Base-by-base conservation (phyloP, 2,329 filamentous ascomycete genomes). In the Colletotrichum chrysophilum region DNA sequence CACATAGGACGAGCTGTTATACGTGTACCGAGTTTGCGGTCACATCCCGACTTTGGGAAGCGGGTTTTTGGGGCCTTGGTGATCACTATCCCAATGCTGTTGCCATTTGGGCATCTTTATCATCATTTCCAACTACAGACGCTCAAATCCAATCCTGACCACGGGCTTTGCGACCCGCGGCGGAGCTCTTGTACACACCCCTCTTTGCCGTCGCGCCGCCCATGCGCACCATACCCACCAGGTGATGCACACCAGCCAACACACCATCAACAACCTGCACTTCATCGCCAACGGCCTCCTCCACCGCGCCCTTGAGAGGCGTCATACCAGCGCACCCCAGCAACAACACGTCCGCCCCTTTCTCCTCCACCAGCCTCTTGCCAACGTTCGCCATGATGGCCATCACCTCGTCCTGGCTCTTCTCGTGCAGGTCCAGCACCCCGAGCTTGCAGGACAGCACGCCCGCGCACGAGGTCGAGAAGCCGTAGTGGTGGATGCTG, bases 401-500 rank as follows among this genome's bases (percentile, higher is more conserved):
- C 71, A 66, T 71, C 26, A 74, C 71, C 60, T 74, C 71, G 21
- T 66, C 58, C 34, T 66, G 71, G 67, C 71, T 74, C 48, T 74
- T 74, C 71, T 74, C 71, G 43, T 71, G 71, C n/a, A 74, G 67
- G 16, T 71, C 71, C n/a, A 74, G 36, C 58, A 74, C 71, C 0
- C 71, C 71, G 4, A 74, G 34, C 58, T 58, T 43, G 68, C 71
- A 74, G 7, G 71, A 74, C 6, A 70, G 18, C 3, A 74, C 71
- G 13, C 71, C 71, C 34, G 67, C 71, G 21, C 71, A 74, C 7
- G 71, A 74, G 1, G 66, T 30, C 7, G 71, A 70, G 58, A 74
- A 74, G 18, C 71, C 71, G 14, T 74, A 74, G 28, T 74, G 66
- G 28, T 65, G 60, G 18, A 74, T 71, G 79, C 77, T 78, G 75